These are phyloP conservation scores for Daedalea quercina DNA, from an alignment of 768 basidiomycete genomes.

Conservation along the genomic window DNA sequence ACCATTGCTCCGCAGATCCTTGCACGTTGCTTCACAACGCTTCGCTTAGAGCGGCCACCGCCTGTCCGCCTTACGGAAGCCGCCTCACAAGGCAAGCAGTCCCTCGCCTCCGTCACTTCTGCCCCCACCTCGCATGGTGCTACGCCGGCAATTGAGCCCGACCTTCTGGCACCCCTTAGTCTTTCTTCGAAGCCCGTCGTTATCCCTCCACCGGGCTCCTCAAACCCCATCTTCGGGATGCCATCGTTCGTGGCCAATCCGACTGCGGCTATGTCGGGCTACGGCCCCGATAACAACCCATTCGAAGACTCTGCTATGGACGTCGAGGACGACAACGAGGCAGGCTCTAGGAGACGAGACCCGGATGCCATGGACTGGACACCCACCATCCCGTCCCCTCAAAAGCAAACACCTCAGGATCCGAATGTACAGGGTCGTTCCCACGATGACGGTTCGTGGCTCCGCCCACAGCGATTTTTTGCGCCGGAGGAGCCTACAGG, in stretches of 20 bases:
- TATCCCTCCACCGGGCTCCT: constrained; percentile 16
- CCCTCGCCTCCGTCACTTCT: constrained; percentile 11
- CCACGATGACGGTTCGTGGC: constrained; percentile 39
- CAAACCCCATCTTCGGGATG: constrained; percentile 59
- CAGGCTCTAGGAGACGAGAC: constrained; percentile 21
- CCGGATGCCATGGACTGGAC: constrained; percentile 64
- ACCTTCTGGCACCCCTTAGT: constrained; percentile 54
- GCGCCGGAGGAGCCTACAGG: constrained; percentile 75
- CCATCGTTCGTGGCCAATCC: constrained; percentile 45
- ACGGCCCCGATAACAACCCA: constrained; percentile 3
- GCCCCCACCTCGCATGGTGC: constrained; percentile 28
- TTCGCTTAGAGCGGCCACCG: constrained; percentile 65
- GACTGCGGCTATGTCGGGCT: constrained; percentile 11
- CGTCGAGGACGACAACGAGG: constrained; percentile 22
- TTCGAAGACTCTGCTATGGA: constrained; percentile 9
- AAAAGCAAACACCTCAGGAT: constrained; percentile 5
- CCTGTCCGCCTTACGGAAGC: constrained; percentile 64
- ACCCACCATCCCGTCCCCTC: constrained; percentile 38
- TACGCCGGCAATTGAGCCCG: constrained; percentile 45
- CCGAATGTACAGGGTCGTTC: constrained; percentile 18
- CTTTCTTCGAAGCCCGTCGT: constrained; percentile 61
- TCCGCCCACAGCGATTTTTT: constrained; percentile 71
- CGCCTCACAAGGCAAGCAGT: constrained; percentile 30
- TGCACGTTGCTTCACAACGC: constrained; percentile 34
- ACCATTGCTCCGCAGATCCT: constrained; percentile 35